Evolutionary conservation across 306 rosid species (phyloP), one percentile per base, ranked within the genome.

Genomic region (Gastrolobium villosum): DNA sequence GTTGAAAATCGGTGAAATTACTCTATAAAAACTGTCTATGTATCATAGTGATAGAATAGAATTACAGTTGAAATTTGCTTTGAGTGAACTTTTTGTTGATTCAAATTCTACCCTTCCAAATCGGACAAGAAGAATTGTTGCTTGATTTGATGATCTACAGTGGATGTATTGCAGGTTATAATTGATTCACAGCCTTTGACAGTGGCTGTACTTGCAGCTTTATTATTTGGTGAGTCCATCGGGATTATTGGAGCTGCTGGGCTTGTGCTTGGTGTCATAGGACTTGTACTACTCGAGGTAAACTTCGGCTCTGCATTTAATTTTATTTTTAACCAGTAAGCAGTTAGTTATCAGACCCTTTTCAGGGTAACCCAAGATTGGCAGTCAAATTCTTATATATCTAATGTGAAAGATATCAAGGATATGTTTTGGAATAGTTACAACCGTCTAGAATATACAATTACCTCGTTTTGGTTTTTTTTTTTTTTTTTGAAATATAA

Each of bases 111-210:
- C 41, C 26, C 32, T 76, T 75, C 37, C 45, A 65, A n/a, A 61
- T 73, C 56, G 44, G 64, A 65, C 30, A 4, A 60, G 5, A 15
- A 30, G 14, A 31, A 35, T 52, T 48, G 62, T 74, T 75, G 61
- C 70, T 75, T 59, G 55, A 76, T 53, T 71, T 78, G 75, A 65
- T 72, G 40, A 3, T 28, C 36, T 65, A 36, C 35, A 6, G 10
- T 49, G 56, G 9, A 54, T 62, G 8, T 65, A 50, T 76, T 79
- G 81, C 95, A 94, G 99, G 97, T 94, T 80, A 92, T 94, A 77
- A 92, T 94, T 79, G 99, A 94, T 67, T 94, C 99, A 39, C 99
- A 94, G 78, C 97, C 99, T 72, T 88, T 94, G 86, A 92, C 99
- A 2, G 99, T 94, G 66, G 99, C 99, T 30, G 77, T 94, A 60